Conservation (phyloP, 2,329 filamentous ascomycete species). For the Pseudogymnoascus sp. region DNA sequence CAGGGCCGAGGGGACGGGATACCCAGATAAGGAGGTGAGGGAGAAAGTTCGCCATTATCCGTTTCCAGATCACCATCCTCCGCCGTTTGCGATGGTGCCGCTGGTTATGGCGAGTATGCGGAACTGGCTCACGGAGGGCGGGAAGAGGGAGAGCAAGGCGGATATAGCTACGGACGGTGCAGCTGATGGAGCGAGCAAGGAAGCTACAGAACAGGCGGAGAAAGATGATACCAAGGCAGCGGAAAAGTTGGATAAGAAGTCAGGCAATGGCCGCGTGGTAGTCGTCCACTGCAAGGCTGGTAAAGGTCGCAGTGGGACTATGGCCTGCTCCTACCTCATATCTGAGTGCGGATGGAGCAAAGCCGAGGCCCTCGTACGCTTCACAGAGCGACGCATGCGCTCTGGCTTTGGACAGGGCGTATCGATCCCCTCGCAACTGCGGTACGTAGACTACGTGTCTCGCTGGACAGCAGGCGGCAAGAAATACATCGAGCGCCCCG, state of each 20-base stretch:
- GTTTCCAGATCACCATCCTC: constrained; percentile 95
- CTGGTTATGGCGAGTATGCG: constrained; percentile 88
- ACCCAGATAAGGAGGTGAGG: constrained; percentile 84
- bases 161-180: not conserved
- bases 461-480: constrained; percentile 70
- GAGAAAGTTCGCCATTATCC: constrained; percentile 81
- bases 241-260: constrained; percentile 24
- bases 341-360: constrained; percentile 67
- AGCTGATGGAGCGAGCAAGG: constrained; percentile 11
- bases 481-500: constrained; percentile 68
- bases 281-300: constrained; percentile 97
- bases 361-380: constrained; percentile 54
- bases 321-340: constrained; percentile 82
- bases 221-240: constrained; percentile 14
- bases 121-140: constrained; percentile 62
- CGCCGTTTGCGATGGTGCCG: constrained; percentile 81
- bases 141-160: constrained; percentile 16
- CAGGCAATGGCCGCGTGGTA: constrained; percentile 50
- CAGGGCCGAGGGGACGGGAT: constrained; percentile 89
- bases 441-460: constrained; percentile 83
- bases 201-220: constrained; percentile 11
- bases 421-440: constrained; percentile 83
- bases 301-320: constrained; percentile 85
- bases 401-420: constrained; percentile 82
- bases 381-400: constrained; percentile 81